Evolutionary conservation across 345 rosid genomes (phyloP).

Genomic region (Syzygium oleosum): DNA sequence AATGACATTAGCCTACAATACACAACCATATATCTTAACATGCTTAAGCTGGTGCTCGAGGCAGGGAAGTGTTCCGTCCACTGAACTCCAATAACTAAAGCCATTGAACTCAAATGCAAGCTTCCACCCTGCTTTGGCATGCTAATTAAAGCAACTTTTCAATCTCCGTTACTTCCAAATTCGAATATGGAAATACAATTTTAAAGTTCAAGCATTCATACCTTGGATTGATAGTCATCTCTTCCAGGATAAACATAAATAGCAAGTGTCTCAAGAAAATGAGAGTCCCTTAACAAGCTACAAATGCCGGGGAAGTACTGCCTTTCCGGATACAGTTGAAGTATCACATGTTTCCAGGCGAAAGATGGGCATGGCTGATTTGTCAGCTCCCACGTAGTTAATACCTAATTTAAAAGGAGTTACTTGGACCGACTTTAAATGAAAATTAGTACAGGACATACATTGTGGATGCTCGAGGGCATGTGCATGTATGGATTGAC

Average conservation of each 20-base stretch:
- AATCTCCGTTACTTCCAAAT: background rate
- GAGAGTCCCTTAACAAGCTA: background rate
- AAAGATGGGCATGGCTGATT: background rate
- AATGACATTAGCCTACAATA: background rate
- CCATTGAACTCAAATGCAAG: background rate
- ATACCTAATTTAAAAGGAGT: background rate
- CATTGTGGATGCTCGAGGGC: background rate
- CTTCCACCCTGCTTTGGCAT: background rate
- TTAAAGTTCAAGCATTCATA: background rate
- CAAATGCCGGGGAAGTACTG: background rate
- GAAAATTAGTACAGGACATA: background rate
- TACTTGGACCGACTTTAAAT: background rate
- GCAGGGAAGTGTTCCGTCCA: background rate
- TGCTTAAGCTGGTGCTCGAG: background rate
- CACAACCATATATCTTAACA: background rate
- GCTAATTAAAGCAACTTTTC: background rate
- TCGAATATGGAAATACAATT: too few relatives aligned
- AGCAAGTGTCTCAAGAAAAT: background rate
- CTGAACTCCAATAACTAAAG: background rate
- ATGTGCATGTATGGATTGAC: too few relatives aligned
- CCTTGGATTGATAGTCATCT: background rate
- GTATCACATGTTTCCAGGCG: background rate
- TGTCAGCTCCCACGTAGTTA: background rate
- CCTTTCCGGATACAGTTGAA: background rate
- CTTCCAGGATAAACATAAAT: background rate